Evolutionary conservation across 305 asterid species (phyloP).

Genomic region (Fraxinus sp.): DNA sequence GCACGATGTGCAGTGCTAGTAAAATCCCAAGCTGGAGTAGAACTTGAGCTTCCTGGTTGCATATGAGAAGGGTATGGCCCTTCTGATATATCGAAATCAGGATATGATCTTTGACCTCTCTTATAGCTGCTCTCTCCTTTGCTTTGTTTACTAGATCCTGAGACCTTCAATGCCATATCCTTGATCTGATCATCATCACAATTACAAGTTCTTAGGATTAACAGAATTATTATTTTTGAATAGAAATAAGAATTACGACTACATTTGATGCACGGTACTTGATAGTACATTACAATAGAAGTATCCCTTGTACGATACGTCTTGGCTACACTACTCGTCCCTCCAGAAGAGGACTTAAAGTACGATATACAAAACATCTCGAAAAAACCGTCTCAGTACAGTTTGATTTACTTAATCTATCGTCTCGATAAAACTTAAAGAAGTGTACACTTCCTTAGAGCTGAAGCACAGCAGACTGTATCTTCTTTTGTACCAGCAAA

Average conservation of each 20-base stretch:
- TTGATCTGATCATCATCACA: slow-evolving; percentile 51
- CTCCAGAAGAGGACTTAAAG: too few relatives aligned
- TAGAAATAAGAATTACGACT: background rate
- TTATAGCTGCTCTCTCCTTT: slow-evolving; percentile 52
- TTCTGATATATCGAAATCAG: slow-evolving; percentile 67
- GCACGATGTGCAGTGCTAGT: slow-evolving; percentile 39
- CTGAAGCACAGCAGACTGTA: background rate
- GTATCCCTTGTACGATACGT: background rate
- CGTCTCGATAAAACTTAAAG: too few relatives aligned
- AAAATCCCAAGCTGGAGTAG: slow-evolving; percentile 91
- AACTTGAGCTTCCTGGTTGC: slow-evolving; percentile 73
- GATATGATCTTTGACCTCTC: slow-evolving; percentile 57
- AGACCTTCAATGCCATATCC: slow-evolving; percentile 83
- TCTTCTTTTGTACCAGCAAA: background rate
- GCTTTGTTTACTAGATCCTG: slow-evolving; percentile 61
- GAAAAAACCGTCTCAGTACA: background rate
- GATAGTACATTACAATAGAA: background rate
- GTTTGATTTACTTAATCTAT: background rate
- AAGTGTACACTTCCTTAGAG: background rate
- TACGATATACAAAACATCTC: too few relatives aligned
- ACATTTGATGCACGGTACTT: too few relatives aligned
- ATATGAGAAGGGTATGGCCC: slow-evolving; percentile 47
- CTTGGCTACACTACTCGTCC: background rate
- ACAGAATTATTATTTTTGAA: background rate
- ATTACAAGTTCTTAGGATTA: background rate